These are phyloP conservation scores for Lactuca saligna DNA, from an alignment of 129 eudicot species.

Conservation along the genomic window DNA sequence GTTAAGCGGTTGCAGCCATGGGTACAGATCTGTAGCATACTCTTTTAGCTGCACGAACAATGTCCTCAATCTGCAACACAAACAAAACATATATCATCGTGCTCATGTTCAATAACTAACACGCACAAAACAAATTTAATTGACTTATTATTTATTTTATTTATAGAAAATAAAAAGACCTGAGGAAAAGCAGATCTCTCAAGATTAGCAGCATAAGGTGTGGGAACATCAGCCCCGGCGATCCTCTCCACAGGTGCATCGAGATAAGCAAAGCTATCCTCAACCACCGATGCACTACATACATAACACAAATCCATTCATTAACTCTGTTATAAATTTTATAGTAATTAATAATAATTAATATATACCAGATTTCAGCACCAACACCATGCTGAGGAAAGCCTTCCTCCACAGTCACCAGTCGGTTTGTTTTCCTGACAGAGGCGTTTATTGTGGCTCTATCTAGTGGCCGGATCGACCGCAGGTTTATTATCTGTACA, in stretches of 20 bases:
- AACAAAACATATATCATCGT: too few relatives aligned
- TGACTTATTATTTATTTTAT: too few relatives aligned
- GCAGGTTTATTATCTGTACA: constrained; percentile 59
- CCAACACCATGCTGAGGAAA: constrained; percentile 86
- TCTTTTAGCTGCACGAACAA: constrained; percentile 73
- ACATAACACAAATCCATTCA: neutral
- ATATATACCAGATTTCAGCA: constrained; percentile 71
- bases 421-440: constrained; percentile 73
- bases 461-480: constrained; percentile 79
- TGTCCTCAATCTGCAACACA: constrained; percentile 52
- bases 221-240: constrained; percentile 71
- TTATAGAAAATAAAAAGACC: too few relatives aligned
- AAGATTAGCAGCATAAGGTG: constrained; percentile 71
- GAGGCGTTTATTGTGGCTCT: constrained; percentile 67
- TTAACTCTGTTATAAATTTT: neutral
- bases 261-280: constrained; percentile 64
- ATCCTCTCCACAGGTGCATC: constrained; percentile 75
- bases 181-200: constrained; percentile 73
- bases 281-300: constrained; percentile 52
- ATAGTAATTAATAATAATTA: neutral
- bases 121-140: too few relatives aligned
- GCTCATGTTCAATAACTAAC: too few relatives aligned
- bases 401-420: constrained; percentile 82
- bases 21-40: constrained; percentile 59
- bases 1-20: constrained; percentile 49